These are phyloP conservation scores for Prunus campanulata DNA, from an alignment of 306 rosid genomes.

Conservation along the genomic window DNA sequence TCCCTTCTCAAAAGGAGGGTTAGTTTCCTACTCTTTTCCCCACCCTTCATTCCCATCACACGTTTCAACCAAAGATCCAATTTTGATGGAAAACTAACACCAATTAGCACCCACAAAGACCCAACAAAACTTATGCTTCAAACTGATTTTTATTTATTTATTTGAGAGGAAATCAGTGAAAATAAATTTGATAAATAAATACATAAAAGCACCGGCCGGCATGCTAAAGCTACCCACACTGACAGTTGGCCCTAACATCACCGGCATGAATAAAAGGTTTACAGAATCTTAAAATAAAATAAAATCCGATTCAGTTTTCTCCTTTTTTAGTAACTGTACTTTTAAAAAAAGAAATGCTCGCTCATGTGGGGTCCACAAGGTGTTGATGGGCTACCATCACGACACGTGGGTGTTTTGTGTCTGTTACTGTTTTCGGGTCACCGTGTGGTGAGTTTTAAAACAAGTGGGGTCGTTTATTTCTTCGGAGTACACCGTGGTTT, in stretches of 20 bases:
- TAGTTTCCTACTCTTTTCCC: slow-evolving; percentile 38
- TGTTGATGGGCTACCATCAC: slow-evolving; percentile 4
- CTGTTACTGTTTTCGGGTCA: slow-evolving; percentile 22
- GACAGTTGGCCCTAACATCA: slow-evolving; percentile 11
- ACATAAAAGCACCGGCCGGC: slow-evolving; percentile 4
- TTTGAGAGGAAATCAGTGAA: background rate
- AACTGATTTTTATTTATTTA: background rate
- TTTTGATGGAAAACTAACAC: slow-evolving; percentile 29
- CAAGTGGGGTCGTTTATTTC: slow-evolving; percentile 9
- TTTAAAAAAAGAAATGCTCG: background rate
- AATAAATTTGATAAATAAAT: background rate
- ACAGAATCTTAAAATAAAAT: slow-evolving; percentile 15
- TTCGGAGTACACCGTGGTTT: slow-evolving; percentile 7
- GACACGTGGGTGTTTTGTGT: slow-evolving; percentile 30
- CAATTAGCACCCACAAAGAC: background rate
- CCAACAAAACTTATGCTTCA: background rate
- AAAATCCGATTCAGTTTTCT: slow-evolving; percentile 8
- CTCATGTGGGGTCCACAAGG: background rate
- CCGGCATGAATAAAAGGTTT: background rate
- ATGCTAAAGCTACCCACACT: slow-evolving; percentile 21
- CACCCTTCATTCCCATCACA: slow-evolving; percentile 39
- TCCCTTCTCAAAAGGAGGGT: slow-evolving; percentile 47
- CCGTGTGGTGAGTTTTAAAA: slow-evolving; percentile 29
- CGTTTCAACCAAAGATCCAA: slow-evolving; percentile 69
- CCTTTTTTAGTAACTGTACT: slow-evolving; percentile 12